Conservation (phyloP, 352 stramenopile species). For the Pythium plurisporium region DNA sequence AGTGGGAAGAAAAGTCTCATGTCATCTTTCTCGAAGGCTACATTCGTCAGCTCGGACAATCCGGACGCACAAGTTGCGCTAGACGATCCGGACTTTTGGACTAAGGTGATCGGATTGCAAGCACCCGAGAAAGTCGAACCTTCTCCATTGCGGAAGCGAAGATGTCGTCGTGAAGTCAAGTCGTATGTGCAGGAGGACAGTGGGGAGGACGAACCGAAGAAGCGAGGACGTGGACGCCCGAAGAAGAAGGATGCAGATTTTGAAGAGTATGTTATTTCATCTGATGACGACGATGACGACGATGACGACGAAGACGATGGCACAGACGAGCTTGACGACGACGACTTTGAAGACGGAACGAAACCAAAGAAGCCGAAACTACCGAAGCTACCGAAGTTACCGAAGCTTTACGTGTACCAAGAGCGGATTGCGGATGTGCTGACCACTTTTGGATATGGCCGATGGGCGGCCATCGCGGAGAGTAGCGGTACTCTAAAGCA, state of each 20-base stretch:
- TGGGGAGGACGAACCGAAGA: slow-evolving; percentile 34
- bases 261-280: slow-evolving; percentile 75
- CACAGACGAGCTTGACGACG: slow-evolving; percentile 38
- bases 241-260: slow-evolving; percentile 43
- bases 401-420: slow-evolving; percentile 36
- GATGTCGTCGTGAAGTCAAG: slow-evolving; percentile 64
- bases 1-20: slow-evolving; percentile 73
- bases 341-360: slow-evolving; percentile 40
- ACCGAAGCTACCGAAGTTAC: neutral
- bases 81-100: slow-evolving; percentile 94
- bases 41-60: slow-evolving; percentile 87
- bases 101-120: slow-evolving; percentile 89
- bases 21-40: slow-evolving; percentile 92
- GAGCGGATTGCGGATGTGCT: slow-evolving; percentile 50
- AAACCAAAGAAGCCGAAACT: slow-evolving; percentile 28
- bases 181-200: slow-evolving; percentile 72
- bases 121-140: slow-evolving; percentile 60
- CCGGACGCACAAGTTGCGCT: slow-evolving; percentile 87
- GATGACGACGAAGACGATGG: slow-evolving; percentile 40
- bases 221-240: slow-evolving; percentile 9
- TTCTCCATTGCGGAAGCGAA: slow-evolving; percentile 70
- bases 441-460: slow-evolving; percentile 70
- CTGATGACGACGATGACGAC: slow-evolving; percentile 46
- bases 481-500: slow-evolving; percentile 24
- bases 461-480: slow-evolving; percentile 70